Conservation (phyloP, 495 filamentous ascomycete species). For the Aspergillus diversus region DNA sequence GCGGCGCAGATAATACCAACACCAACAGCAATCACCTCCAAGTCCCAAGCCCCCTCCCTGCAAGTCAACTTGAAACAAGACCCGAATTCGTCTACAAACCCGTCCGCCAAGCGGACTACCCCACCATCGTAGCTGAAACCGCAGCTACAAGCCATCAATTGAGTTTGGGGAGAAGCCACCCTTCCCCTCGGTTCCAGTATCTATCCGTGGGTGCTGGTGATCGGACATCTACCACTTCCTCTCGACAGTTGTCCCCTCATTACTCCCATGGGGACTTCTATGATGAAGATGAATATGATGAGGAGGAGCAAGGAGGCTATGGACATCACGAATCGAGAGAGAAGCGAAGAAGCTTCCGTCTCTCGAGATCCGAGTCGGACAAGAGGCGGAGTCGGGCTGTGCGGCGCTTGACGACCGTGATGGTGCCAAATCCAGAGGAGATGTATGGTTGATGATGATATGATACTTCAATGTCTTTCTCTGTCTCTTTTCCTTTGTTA, state of each 20-base stretch:
- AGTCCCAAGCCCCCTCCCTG: neutral
- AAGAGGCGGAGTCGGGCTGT: constrained; percentile 30
- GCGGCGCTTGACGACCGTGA: constrained; percentile 41
- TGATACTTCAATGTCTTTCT: constrained; percentile 1
- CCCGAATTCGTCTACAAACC: constrained; percentile 44
- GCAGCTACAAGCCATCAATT: constrained; percentile 1
- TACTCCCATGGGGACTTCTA: neutral
- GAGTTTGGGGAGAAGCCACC: neutral
- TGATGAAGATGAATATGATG: constrained; percentile 12
- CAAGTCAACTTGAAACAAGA: neutral
- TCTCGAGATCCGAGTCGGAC: constrained; percentile 20
- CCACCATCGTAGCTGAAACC: constrained; percentile 36
- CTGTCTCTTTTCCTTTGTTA: constrained; percentile 7
- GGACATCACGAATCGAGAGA: constrained; percentile 5
- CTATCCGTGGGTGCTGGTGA: constrained; percentile 33
- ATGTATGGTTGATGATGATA: constrained; percentile 38
- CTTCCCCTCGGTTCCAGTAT: constrained; percentile 37
- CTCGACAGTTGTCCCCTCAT: neutral
- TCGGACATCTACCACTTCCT: too few relatives aligned
- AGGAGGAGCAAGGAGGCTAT: constrained; percentile 1
- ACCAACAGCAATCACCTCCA: constrained; percentile 5
- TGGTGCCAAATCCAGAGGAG: constrained; percentile 50
- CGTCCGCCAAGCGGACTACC: constrained; percentile 36
- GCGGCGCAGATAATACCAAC: constrained; percentile 20
- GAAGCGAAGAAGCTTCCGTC: neutral